These are phyloP conservation scores for Colletotrichum zoysiae DNA, from an alignment of 2,329 filamentous ascomycete genomes.

Conservation along the genomic window DNA sequence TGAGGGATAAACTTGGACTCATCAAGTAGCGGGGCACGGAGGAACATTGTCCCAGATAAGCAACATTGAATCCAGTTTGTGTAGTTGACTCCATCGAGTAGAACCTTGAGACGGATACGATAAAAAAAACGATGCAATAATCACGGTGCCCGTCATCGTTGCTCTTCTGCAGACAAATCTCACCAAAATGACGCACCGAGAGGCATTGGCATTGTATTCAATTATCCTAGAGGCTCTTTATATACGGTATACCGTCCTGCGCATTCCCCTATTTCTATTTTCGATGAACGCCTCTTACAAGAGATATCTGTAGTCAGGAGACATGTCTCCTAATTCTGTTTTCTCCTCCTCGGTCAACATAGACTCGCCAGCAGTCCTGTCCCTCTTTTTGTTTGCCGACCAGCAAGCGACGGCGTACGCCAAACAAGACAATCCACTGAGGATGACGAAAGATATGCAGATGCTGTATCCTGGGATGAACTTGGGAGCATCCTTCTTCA, in stretches of 20 bases:
- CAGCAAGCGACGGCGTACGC: constrained; percentile 71
- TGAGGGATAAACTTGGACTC: constrained; percentile 10
- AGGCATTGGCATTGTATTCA: neutral
- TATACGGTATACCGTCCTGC: neutral
- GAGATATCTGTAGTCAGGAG: constrained; percentile 70
- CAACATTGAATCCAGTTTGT: neutral
- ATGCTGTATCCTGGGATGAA: constrained; percentile 83
- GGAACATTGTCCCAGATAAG: constrained; percentile 14
- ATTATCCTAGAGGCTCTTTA: too few species aligned
- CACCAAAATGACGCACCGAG: neutral
- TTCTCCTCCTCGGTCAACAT: constrained; percentile 71
- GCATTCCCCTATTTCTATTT: neutral
- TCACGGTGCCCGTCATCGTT: neutral
- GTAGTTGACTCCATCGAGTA: neutral
- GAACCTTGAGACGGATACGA: neutral
- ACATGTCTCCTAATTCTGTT: constrained; percentile 70
- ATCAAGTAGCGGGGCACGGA: constrained; percentile 17
- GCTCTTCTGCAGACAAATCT: neutral
- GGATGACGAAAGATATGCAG: constrained; percentile 77
- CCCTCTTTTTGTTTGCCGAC: constrained; percentile 71
- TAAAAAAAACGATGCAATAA: neutral
- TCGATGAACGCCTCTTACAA: constrained; percentile 51
- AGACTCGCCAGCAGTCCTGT: constrained; percentile 59
- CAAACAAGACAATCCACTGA: constrained; percentile 73
- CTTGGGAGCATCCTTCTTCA: constrained; percentile 73